Evolutionary conservation across 129 eudicot genomes (phyloP).

Genomic region (Silybum marianum): DNA sequence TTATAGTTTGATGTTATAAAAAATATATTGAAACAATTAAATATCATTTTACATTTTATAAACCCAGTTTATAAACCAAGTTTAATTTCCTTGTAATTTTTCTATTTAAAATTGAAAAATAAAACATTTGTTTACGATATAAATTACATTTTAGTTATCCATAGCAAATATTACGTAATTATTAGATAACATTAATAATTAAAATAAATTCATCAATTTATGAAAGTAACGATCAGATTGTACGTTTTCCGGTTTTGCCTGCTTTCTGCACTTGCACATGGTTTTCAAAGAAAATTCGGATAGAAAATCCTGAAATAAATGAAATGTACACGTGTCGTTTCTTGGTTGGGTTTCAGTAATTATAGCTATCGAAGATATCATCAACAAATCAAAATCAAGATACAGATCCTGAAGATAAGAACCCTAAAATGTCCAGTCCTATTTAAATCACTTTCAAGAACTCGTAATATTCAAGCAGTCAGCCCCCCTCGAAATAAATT

Average conservation of each 20-base stretch:
- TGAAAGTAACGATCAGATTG: neutral
- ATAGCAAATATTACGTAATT: too few relatives aligned
- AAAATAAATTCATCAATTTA: too few relatives aligned
- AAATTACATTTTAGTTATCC: too few relatives aligned
- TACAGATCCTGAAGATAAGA: conserved; percentile 41
- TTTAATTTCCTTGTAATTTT: too few relatives aligned
- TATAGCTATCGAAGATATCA: conserved; percentile 29
- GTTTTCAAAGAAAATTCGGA: conserved; percentile 6
- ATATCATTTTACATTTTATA: too few relatives aligned
- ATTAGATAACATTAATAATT: too few relatives aligned
- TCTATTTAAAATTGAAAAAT: too few relatives aligned
- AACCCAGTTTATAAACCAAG: too few relatives aligned
- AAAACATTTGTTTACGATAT: too few relatives aligned
- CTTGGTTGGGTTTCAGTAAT: conserved; percentile 7
- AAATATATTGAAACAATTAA: too few relatives aligned
- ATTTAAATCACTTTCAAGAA: conserved; percentile 16
- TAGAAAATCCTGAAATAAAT: conserved; percentile 29
- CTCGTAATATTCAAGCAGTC: conserved; percentile 30
- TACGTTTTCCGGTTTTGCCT: neutral
- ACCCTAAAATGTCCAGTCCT: conserved; percentile 10
- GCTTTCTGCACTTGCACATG: neutral
- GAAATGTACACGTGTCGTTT: conserved; percentile 25
- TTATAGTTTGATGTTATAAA: too few relatives aligned
- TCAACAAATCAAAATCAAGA: conserved; percentile 41
- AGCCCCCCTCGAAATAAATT: conserved; percentile 3